These are phyloP conservation scores for Phialemoniopsis sp. DNA, from an alignment of 2,329 filamentous ascomycete genomes.

Conservation along the genomic window DNA sequence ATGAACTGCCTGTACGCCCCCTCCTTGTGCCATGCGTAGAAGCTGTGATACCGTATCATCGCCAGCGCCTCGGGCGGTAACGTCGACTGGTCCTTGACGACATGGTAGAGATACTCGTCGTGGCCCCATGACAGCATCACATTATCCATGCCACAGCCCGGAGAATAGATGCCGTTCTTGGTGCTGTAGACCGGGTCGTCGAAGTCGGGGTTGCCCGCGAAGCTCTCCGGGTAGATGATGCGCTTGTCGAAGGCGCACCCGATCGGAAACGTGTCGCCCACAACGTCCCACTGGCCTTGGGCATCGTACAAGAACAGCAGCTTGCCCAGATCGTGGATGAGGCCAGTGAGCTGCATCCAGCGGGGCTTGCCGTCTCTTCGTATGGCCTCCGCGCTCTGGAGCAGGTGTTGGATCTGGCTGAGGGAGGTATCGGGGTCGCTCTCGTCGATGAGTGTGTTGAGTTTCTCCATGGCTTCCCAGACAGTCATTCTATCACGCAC, in stretches of 20 bases:
- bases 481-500: conserved; percentile 69
- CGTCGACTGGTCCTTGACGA: conserved; percentile 76
- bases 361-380: conserved; percentile 77
- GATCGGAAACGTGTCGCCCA: conserved; percentile 80
- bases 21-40: conserved; percentile 87
- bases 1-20: conserved; percentile 80
- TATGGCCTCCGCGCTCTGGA: conserved; percentile 87
- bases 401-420: conserved; percentile 83
- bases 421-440: conserved; percentile 86
- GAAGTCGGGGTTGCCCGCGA: conserved; percentile 71
- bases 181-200: conserved; percentile 69
- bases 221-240: conserved; percentile 80
- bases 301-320: conserved; percentile 77
- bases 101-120: conserved; percentile 83
- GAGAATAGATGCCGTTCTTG: conserved; percentile 73
- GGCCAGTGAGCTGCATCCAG: conserved; percentile 76
- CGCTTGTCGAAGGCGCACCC: conserved; percentile 70
- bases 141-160: conserved; percentile 78
- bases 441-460: conserved; percentile 87
- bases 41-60: conserved; percentile 91
- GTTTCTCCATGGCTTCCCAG: conserved; percentile 90
- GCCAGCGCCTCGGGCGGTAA: conserved; percentile 79
- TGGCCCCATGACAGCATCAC: conserved; percentile 90
- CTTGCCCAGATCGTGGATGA: conserved; percentile 79
- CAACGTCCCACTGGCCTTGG: conserved; percentile 90